A percentile compares a stretch with the other conserved stretches of the same genome.
Conservation (phyloP, 2,329 filamentous ascomycete genomes). For the Fusarium scirpi region DNA sequence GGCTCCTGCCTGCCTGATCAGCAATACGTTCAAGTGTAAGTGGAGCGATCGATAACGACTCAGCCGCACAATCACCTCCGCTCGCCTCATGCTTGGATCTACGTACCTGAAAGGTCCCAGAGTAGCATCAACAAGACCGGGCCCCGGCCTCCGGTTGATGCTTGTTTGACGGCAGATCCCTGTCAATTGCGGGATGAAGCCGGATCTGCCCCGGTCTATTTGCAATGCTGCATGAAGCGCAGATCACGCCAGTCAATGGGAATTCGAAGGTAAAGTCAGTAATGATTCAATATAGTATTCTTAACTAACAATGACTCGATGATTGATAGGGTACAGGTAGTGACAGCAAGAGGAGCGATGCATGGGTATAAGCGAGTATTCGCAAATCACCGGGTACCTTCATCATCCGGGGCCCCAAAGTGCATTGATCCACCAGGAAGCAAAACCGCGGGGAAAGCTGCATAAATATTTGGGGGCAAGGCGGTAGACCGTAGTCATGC, state of each 20-base stretch:
- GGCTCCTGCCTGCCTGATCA: conserved; percentile 17
- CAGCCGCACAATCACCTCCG: conserved; percentile 26
- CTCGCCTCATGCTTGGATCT: conserved; percentile 10
- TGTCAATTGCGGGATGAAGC: conserved; percentile 19
- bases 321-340: conserved; percentile 1
- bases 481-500: not conserved
- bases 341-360: conserved; percentile 19
- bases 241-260: not conserved
- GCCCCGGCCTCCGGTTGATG: conserved; percentile 20
- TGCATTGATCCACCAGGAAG: conserved; percentile 3
- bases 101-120: conserved; percentile 15
- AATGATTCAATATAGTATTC: not conserved
- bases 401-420: conserved; percentile 35
- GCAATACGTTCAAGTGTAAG: conserved; percentile 20
- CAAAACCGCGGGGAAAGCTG: conserved; percentile 25
- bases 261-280: too few species aligned
- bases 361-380: conserved; percentile 30
- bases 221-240: not conserved
- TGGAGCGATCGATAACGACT: conserved; percentile 31
- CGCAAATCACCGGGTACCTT: conserved; percentile 8
- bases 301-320: not conserved
- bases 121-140: conserved; percentile 13
- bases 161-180: conserved; percentile 26
- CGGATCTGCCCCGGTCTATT: conserved; percentile 19
- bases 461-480: conserved; percentile 25